Base-by-base conservation (phyloP, 352 stramenopile genomes). In the Globisporangium cederbergense region DNA sequence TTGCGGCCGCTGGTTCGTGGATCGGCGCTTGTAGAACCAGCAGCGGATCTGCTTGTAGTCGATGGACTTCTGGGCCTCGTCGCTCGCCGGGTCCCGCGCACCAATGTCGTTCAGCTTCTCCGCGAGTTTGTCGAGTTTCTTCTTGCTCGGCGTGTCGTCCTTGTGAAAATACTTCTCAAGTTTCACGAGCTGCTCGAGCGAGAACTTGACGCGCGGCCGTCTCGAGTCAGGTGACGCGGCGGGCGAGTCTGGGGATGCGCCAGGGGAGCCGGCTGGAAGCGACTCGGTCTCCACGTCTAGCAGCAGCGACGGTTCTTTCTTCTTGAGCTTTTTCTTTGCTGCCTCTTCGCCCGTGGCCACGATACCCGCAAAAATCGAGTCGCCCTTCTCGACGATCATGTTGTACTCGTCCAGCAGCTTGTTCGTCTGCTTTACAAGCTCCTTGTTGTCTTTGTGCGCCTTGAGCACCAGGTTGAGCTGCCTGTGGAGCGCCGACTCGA, bases 21-120 rank as follows among this genome's bases (percentile, higher is more conserved):
- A 91, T 53, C 84, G 78, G 14, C 86, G 79, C 67, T 95, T 95
- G 75, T 95, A 95, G 69, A 95, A 95, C 86, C 86, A 95, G 64
- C 86, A 90, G 5, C 86, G 80, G 54, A 95, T 86, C 60, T 95
- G 86, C 71, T 95, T 95, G 74, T 93, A 93, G 68, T 95, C 86
- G 57, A 91, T 90, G 16, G 73, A 79, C 22, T 77, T 71, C 57
- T 91, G 81, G 7, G 78, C 76, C 3, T 73, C 74, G 47, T 91
- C 80, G 34, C 81, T 88, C 30, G 67, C 73, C 4, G 77, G 65
- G 40, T 91, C 83, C 13, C 73, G 53, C 4, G 71, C 71, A 7
- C 76, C 84, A 42, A 93, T 88, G n/a, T 73, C 79, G 60, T 90
- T 93, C 25, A 93, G 69, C 20, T 88, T 86, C 6, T 78, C 74